Base-by-base conservation (phyloP, 2,329 filamentous ascomycete genomes). In the Nemania sp. region DNA sequence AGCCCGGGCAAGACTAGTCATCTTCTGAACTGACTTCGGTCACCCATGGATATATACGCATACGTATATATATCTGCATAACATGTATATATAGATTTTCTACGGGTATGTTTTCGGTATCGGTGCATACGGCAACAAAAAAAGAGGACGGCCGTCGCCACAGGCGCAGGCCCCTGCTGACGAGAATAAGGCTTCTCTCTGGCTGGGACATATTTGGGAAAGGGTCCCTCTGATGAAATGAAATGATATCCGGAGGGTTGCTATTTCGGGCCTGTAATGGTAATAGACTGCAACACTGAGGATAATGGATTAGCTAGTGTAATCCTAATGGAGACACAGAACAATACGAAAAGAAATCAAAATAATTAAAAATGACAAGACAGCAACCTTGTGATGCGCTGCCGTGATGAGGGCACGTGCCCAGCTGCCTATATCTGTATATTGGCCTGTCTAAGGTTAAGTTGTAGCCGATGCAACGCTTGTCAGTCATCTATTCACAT, bases 191-290 rank as follows among this genome's bases (percentile, higher is more conserved):
- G 9, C 28, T 5, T 12, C 28, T 46, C 47, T 41, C 15, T 33
- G 23, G 47, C 36, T 60, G 60, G 59, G n/a, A n/a, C n/a, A n/a
- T 63, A 57, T 55, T 58, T 40, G 39, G 45, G 45, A 52, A 53
- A 31, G 37, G 49, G 55, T 30, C 34, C 42, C 42, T 52, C 11
- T 53, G 48, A 61, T 56, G 63, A 62, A 49, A 60, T 61, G 55
- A 58, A 62, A 66, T 64, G 65, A 67, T 67, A 67, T 64, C 65
- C 64, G 54, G 61, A 56, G 3, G n/a, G 54, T 50, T 57, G 56
- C 51, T 49, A 54, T 59, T 64, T 31, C 8, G 60, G 57, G 64
- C 62, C 57, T 64, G 53, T 66, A 67, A 60, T 64, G 56, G 47
- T 56, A 57, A 54, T 49, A 54, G 59, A 56, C 56, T 17, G 43